These are phyloP conservation scores for Trichoderma asperelloides DNA, from an alignment of 495 filamentous ascomycete species.

Conservation along the genomic window DNA sequence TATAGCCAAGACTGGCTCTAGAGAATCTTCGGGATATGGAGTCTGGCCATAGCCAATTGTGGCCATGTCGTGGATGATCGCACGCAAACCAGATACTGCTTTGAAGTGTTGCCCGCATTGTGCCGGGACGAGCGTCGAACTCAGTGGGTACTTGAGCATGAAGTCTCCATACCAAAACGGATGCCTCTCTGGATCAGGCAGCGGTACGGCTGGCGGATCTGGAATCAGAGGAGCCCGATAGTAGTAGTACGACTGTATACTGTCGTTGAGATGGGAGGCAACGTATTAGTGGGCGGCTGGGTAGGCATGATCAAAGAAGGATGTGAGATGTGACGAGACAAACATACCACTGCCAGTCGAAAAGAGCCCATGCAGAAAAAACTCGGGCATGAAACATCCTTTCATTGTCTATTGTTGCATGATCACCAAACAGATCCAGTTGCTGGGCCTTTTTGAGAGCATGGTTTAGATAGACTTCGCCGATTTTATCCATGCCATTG, in stretches of 20 bases:
- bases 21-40: neutral
- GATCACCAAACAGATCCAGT: slow-evolving; percentile 14
- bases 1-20: neutral
- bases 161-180: slow-evolving; percentile 23
- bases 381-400: slow-evolving; percentile 13
- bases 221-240: slow-evolving; percentile 15
- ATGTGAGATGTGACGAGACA: neutral
- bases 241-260: slow-evolving; percentile 23
- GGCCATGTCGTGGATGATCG: slow-evolving; percentile 18
- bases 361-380: slow-evolving; percentile 26
- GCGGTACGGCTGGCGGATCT: slow-evolving; percentile 15
- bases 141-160: slow-evolving; percentile 23
- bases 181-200: slow-evolving; percentile 19
- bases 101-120: slow-evolving; percentile 17
- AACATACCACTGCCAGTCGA: slow-evolving; percentile 21
- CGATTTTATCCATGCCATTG: slow-evolving; percentile 22
- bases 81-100: slow-evolving; percentile 18
- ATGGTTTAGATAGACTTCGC: slow-evolving; percentile 17
- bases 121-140: slow-evolving; percentile 13
- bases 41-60: slow-evolving; percentile 10
- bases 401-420: slow-evolving; percentile 1
- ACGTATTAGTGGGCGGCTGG: slow-evolving; percentile 1
- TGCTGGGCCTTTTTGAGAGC: slow-evolving; percentile 17
- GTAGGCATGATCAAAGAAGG: neutral
- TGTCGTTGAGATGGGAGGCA: neutral